Base-by-base conservation (phyloP, 345 rosid genomes). In the Hevea brasiliensis region DNA sequence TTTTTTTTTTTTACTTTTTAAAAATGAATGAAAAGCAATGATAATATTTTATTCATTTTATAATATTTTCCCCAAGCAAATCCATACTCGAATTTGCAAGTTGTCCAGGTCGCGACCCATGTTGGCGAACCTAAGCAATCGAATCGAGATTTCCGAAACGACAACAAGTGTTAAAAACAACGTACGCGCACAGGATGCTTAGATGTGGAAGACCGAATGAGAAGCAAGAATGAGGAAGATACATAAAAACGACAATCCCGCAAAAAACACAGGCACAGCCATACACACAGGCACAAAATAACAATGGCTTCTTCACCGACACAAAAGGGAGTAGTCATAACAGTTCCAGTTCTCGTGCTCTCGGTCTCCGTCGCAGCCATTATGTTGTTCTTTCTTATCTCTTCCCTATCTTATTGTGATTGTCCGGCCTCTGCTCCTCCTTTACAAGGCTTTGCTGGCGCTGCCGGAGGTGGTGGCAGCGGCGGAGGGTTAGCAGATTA, bases 351-450 rank as follows among this genome's bases (percentile, higher is more conserved):
- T 23, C 83, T 92, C 23, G 89, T 89, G 10, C 87, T 95, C 64
- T 71, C 88, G 0, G 90, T 86, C 24, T 85, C 94, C 3, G 86
- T 70, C 5, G 94, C 89, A 9, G 89, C 95, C 47, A 73, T 84
- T 68, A 81, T 84, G 74, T 77, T 91, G 35, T 88, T 91, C 87
- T 85, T 96, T 81, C 90, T 96, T 70, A 77, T 89, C 24, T 90
- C 94, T 67, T 87, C 97, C 45, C 85, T 88, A 56, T 88, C 97
- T 29, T 77, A 91, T 5, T 91, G 93, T 72, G 42, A 48, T 29
- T 66, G 70, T 18, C 42, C 70, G 14, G 57, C 20, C 1, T 93
- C 92, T 62, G 84, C 93, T 55, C 11, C 85, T 47, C 60, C 89
- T 66, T 6, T 80, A 18, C 61, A 23, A n/a, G 7, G 37, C 20